Base-by-base conservation (phyloP, 1,139 yeast species). In the Pichia inconspicua region DNA sequence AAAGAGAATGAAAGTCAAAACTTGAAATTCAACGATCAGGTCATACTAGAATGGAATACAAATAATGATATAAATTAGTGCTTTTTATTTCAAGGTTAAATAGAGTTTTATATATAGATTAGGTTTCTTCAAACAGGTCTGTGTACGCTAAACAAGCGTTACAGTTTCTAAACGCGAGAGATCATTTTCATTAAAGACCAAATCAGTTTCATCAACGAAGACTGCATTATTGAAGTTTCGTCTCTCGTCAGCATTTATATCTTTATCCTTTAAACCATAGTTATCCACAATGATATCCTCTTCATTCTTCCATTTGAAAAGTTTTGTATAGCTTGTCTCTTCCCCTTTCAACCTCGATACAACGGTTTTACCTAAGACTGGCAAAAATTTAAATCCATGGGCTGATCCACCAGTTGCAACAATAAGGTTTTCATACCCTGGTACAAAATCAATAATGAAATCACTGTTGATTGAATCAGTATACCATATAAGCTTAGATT, bases 351-450 rank as follows among this genome's bases (percentile, higher is more conserved):
- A 47, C 14, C 50, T 50, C 36, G 64, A 63, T 25, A 58, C 58
- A 17, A 66, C 62, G 34, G 53, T 64, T 47, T 61, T 61, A 8
- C 71, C 71, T 22, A 66, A 51, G 3, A 64, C 68, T 6, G 65
- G 66, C 39, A 61, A 54, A 46, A 66, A 65, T 49, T 68, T 67
- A 57, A 67, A 68, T 2, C 60, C 68, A 50, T 64, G 69, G 54
- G 37, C 40, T 17, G 44, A 42, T 14, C 65, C 69, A 17, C 70
- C 70, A 40, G 66, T 58, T 4, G 60, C 63, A 28, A 65, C 62
- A 40, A 55, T 50, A 19, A 65, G 53, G 40, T 60, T 59, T 15
- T 52, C 50, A 25, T 47, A 44, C 19, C 57, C 53, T 5, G 68
- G 68, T 46, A 60, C 60, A 45, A 53, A 56, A 48, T 62, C 67